These are phyloP conservation scores for Tricholoma sp. DNA, from an alignment of 768 basidiomycete species.

Conservation along the genomic window DNA sequence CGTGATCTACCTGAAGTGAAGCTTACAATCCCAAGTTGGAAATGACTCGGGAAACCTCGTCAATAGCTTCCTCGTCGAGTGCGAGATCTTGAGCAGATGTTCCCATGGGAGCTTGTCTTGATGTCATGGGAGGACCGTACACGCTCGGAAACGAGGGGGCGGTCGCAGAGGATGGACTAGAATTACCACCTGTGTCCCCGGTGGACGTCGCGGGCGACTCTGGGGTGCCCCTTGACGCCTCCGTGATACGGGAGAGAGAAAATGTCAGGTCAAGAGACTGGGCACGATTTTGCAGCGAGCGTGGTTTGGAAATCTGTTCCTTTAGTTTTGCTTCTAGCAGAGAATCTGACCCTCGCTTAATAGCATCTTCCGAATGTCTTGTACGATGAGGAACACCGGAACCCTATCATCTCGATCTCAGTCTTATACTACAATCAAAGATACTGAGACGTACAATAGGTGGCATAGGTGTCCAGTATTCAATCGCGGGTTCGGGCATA, in stretches of 20 bases:
- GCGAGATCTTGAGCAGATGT: constrained; percentile 35
- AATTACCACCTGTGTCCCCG: constrained; percentile 68
- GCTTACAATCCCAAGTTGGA: constrained; percentile 65
- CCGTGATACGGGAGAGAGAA: constrained; percentile 78
- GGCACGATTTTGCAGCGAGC: constrained; percentile 79
- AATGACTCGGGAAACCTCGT: constrained; percentile 74
- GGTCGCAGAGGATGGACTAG: constrained; percentile 73
- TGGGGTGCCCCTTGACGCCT: constrained; percentile 58
- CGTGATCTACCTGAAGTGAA: constrained; percentile 7
- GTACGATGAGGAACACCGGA: constrained; percentile 64
- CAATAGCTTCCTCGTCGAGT: constrained; percentile 54
- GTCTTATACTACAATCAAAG: constrained; percentile 7
- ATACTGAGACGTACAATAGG: constrained; percentile 55
- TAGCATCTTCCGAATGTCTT: constrained; percentile 66
- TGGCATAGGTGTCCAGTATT: constrained; percentile 74
- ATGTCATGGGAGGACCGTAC: constrained; percentile 58
- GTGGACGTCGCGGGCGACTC: constrained; percentile 80
- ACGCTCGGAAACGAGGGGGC: constrained; percentile 84
- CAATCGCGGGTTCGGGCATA: constrained; percentile 47
- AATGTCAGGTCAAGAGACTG: constrained; percentile 86
- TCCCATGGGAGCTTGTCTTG: constrained; percentile 39
- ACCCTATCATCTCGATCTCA: constrained; percentile 37
- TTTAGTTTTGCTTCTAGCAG: constrained; percentile 79
- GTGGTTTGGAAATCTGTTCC: constrained; percentile 70
- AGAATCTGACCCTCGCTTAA: constrained; percentile 82